Evolutionary conservation across 129 eudicot species (phyloP).

Genomic region (Logfia minima): DNA sequence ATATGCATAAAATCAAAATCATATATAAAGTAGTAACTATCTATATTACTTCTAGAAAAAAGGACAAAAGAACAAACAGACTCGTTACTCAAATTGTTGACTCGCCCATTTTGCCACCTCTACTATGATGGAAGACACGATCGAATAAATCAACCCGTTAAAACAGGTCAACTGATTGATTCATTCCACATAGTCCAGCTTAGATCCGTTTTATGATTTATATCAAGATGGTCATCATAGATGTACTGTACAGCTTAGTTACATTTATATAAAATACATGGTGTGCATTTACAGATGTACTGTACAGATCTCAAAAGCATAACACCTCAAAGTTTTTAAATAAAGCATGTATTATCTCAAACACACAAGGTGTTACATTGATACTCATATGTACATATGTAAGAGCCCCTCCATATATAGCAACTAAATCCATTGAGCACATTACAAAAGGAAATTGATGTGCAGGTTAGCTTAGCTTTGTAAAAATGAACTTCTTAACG

Average conservation of each 20-base stretch:
- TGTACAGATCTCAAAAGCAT: no score
- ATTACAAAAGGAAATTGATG: no score
- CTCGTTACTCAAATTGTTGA: not conserved
- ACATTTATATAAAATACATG: not conserved
- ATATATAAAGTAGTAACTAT: no score
- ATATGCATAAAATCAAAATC: no score
- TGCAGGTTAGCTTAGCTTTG: not conserved
- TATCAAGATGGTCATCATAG: not conserved
- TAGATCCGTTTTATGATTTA: not conserved
- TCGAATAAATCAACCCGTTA: not conserved
- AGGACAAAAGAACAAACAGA: not conserved
- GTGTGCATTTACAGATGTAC: not conserved
- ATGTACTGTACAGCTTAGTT: no score
- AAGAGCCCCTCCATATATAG: not conserved
- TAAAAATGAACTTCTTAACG: no score
- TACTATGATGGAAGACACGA: not conserved
- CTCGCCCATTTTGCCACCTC: not conserved
- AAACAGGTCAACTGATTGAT: not conserved
- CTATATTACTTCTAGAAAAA: no score
- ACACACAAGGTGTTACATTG: not conserved
- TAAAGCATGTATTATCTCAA: no score
- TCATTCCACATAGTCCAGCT: not conserved
- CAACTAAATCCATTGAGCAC: not conserved
- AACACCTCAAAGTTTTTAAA: not conserved
- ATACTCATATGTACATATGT: not conserved